These are phyloP conservation scores for Linum tenue DNA, from an alignment of 345 rosid species.

Conservation along the genomic window DNA sequence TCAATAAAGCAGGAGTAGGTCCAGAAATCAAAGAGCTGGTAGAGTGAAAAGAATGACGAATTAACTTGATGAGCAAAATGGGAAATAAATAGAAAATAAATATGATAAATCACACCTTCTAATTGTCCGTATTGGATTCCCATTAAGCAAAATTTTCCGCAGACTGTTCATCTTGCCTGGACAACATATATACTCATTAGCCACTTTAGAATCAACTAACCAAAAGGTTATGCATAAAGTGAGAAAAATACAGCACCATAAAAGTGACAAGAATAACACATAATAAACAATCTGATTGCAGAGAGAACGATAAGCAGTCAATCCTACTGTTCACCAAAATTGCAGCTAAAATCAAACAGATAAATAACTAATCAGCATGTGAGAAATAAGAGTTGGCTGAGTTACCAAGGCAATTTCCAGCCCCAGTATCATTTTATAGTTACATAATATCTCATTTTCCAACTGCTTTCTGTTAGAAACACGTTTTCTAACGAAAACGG, in stretches of 20 bases:
- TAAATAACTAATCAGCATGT: too few relatives aligned
- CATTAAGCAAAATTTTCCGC: conserved; percentile 63
- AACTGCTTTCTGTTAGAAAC: too few relatives aligned
- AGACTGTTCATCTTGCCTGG: conserved; percentile 79
- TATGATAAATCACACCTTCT: conserved; percentile 45
- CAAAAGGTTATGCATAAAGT: neutral
- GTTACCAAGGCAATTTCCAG: too few relatives aligned
- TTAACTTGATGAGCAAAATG: conserved; percentile 15
- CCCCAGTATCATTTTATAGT: too few relatives aligned
- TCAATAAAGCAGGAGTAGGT: conserved; percentile 74
- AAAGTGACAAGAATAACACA: too few relatives aligned
- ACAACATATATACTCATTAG: conserved; percentile 1
- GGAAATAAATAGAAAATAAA: conserved; percentile 11
- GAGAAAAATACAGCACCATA: neutral
- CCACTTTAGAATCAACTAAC: neutral
- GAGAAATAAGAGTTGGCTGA: too few relatives aligned
- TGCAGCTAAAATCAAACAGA: too few relatives aligned
- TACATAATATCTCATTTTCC: too few relatives aligned
- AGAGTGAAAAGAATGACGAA: conserved; percentile 4
- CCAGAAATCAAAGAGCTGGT: conserved; percentile 83
- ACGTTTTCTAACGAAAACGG: too few relatives aligned
- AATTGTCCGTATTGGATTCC: conserved; percentile 82
- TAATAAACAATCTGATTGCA: too few relatives aligned
- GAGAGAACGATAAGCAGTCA: too few relatives aligned
- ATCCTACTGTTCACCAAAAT: too few relatives aligned